Evolutionary conservation across 768 basidiomycete genomes (phyloP).

Genomic region (Tricholoma flavovirens): DNA sequence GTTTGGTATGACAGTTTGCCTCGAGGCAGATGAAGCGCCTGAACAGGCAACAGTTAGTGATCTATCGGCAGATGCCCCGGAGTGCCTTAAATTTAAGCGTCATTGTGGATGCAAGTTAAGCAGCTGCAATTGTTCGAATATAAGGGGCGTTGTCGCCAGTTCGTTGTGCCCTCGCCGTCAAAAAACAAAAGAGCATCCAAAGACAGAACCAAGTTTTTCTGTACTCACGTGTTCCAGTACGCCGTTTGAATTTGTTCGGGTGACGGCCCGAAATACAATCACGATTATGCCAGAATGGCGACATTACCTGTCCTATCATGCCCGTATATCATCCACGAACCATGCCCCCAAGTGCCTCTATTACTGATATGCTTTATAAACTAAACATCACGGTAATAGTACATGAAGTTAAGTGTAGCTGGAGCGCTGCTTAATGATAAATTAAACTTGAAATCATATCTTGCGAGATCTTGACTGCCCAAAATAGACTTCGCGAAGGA

Average conservation of each 20-base stretch:
- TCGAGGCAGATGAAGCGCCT: slow-evolving; percentile 25
- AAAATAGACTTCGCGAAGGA: no score
- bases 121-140: not conserved
- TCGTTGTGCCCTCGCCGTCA: not conserved
- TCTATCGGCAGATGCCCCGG: slow-evolving; percentile 14
- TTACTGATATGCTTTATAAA: no score
- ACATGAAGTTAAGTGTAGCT: no score
- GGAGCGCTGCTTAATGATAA: no score
- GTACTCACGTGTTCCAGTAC: not conserved
- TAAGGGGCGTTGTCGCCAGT: not conserved
- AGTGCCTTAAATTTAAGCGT: not conserved
- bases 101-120: not conserved
- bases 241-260: not conserved
- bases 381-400: no score
- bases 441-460: no score
- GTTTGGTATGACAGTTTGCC: slow-evolving; percentile 39
- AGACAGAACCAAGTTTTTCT: not conserved
- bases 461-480: no score
- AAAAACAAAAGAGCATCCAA: not conserved
- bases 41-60: slow-evolving; percentile 14
- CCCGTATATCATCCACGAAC: no score
- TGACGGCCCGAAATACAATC: not conserved
- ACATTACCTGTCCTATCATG: not conserved
- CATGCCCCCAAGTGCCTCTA: no score
- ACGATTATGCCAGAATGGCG: not conserved